Conservation (phyloP, 139 green algal species). For the Yamagishiella unicocca region DNA sequence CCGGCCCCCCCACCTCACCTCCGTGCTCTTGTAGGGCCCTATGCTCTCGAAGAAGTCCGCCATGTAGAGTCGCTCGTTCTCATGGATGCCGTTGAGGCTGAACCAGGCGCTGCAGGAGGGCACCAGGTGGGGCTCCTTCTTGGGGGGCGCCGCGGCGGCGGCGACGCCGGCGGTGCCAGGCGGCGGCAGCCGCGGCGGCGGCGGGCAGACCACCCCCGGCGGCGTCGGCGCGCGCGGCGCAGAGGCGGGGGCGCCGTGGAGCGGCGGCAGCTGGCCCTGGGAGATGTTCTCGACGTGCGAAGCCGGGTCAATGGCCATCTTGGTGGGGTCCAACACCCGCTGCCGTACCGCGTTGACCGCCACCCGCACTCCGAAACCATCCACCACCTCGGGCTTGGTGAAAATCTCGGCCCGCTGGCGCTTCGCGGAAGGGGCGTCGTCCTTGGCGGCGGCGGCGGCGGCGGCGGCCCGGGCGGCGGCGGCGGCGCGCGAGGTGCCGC, state of each 20-base stretch:
- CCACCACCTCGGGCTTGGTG: slow-evolving; percentile 10
- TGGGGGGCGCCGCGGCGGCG: not conserved
- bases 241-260: not conserved
- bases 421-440: not conserved
- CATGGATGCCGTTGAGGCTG: slow-evolving; percentile 63
- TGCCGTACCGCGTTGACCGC: slow-evolving; percentile 35
- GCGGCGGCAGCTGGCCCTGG: slow-evolving; percentile 34
- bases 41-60: slow-evolving; percentile 75
- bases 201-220: not conserved
- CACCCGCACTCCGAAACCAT: slow-evolving; percentile 3
- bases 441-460: slow-evolving; percentile 16
- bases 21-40: slow-evolving; percentile 42
- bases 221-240: slow-evolving; percentile 25
- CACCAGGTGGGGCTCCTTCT: slow-evolving; percentile 45
- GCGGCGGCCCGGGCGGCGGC: not conserved
- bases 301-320: slow-evolving; percentile 7
- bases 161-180: not conserved
- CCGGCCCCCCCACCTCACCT: not conserved
- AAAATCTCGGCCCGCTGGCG: slow-evolving; percentile 2
- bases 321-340: not conserved
- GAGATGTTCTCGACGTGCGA: slow-evolving; percentile 27
- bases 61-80: slow-evolving; percentile 58
- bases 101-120: slow-evolving; percentile 76
- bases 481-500: not conserved
- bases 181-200: slow-evolving; percentile 12